A percentile compares a stretch with the other conserved stretches of the same genome.
These are phyloP conservation scores for Populus nigra DNA, from an alignment of 345 rosid genomes.

Conservation along the genomic window DNA sequence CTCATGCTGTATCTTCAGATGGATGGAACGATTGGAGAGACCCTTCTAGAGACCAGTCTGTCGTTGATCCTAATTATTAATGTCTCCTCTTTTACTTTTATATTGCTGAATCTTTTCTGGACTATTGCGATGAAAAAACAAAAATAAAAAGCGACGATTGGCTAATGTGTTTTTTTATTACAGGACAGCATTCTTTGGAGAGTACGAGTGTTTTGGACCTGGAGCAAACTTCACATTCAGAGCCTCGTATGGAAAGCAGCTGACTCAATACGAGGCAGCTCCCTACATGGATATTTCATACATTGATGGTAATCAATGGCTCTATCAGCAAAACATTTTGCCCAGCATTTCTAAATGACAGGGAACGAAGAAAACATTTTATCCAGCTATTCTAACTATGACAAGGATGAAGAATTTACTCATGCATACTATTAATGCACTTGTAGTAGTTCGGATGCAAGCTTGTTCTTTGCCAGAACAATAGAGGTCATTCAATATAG, in stretches of 20 bases:
- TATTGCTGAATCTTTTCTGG: no score
- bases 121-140: no score
- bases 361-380: no score
- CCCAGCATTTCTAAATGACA: neutral
- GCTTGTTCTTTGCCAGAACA: no score
- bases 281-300: conserved; percentile 51
- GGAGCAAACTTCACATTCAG: conserved; percentile 53
- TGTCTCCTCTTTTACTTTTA: neutral
- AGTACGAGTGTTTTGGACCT: conserved; percentile 53
- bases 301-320: conserved; percentile 74
- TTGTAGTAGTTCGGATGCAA: neutral
- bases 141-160: no score
- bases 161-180: neutral
- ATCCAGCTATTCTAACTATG: no score
- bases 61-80: conserved; percentile 11
- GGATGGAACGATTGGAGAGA: conserved; percentile 83
- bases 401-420: neutral
- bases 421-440: neutral
- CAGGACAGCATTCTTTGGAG: conserved; percentile 74
- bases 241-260: conserved; percentile 48
- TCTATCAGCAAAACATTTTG: conserved; percentile 11
- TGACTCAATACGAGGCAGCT: conserved; percentile 52
- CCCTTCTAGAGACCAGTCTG: conserved; percentile 57
- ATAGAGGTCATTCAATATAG: no score
- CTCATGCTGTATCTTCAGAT: conserved; percentile 46